A percentile compares a stretch with the other conserved stretches of the same genome.
Conservation (phyloP, 768 basidiomycete species). For the Mycena latifolia region DNA sequence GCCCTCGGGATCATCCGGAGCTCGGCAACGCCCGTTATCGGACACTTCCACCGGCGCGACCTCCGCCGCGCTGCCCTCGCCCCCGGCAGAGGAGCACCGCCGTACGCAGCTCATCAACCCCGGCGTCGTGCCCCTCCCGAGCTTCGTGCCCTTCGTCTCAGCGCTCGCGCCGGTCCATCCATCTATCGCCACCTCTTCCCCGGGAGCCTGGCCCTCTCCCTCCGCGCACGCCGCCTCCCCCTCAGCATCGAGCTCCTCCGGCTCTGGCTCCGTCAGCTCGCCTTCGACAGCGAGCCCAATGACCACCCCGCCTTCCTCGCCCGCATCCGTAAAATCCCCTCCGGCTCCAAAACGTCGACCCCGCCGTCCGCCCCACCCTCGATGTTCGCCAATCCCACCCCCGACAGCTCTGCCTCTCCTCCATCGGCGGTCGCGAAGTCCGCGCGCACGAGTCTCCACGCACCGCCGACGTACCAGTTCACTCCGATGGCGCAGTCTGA, state of each 20-base stretch:
- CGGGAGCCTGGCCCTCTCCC: too few relatives aligned
- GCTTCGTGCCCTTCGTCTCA: not conserved
- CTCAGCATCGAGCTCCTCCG: too few relatives aligned
- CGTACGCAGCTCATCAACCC: not conserved
- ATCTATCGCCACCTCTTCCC: too few relatives aligned
- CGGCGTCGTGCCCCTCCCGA: slow-evolving; percentile 4
- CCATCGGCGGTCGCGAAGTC: not conserved
- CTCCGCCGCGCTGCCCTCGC: not conserved
- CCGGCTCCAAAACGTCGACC: not conserved
- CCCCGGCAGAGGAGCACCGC: slow-evolving; percentile 4
- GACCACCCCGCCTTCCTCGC: not conserved
- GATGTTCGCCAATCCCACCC: not conserved
- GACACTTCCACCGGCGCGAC: not conserved
- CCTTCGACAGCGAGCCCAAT: not conserved
- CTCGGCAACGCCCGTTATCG: not conserved
- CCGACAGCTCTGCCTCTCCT: not conserved
- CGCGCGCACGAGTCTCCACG: too few relatives aligned
- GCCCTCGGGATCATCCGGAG: not conserved
- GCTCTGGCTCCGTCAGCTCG: not conserved
- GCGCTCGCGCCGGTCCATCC: not conserved
- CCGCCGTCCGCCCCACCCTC: not conserved
- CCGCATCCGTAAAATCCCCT: too few relatives aligned
- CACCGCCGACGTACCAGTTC: too few relatives aligned
- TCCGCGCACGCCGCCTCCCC: too few relatives aligned
- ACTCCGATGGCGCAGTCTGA: too few relatives aligned